Conservation (phyloP, 306 rosid genomes). For the Luffa aegyptiaca region DNA sequence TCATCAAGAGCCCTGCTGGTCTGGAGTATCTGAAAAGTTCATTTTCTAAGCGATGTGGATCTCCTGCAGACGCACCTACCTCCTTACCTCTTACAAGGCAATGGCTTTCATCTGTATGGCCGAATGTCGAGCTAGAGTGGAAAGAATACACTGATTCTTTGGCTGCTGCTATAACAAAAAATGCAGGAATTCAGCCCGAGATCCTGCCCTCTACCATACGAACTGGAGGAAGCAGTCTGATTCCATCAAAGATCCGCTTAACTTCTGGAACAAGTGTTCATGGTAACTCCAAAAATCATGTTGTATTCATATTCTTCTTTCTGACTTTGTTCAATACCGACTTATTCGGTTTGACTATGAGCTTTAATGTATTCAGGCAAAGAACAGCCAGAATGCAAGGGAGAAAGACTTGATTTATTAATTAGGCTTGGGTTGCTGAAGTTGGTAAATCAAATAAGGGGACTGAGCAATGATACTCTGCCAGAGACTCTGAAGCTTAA, state of each 20-base stretch:
- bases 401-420: slow-evolving; percentile 24
- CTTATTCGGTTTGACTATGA: not conserved
- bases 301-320: not conserved
- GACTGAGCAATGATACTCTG: slow-evolving; percentile 17
- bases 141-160: slow-evolving; percentile 16
- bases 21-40: slow-evolving; percentile 22
- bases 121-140: slow-evolving; percentile 26
- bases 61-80: slow-evolving; percentile 15
- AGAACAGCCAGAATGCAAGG: slow-evolving; percentile 24
- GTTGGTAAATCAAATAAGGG: slow-evolving; percentile 23
- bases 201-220: slow-evolving; percentile 16
- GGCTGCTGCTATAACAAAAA: not conserved
- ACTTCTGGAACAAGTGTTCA: not conserved
- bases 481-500: slow-evolving; percentile 30
- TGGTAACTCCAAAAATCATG: not conserved
- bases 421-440: slow-evolving; percentile 29
- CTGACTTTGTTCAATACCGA: not conserved
- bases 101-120: slow-evolving; percentile 22
- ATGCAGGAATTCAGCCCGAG: not conserved
- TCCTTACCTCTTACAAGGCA: slow-evolving; percentile 22
- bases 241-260: not conserved
- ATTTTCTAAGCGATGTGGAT: slow-evolving; percentile 21
- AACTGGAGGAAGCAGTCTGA: slow-evolving; percentile 19
- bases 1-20: slow-evolving; percentile 27
- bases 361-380: not conserved